Base-by-base conservation (phyloP, 768 basidiomycete genomes). In the Floccularia luteovirens region DNA sequence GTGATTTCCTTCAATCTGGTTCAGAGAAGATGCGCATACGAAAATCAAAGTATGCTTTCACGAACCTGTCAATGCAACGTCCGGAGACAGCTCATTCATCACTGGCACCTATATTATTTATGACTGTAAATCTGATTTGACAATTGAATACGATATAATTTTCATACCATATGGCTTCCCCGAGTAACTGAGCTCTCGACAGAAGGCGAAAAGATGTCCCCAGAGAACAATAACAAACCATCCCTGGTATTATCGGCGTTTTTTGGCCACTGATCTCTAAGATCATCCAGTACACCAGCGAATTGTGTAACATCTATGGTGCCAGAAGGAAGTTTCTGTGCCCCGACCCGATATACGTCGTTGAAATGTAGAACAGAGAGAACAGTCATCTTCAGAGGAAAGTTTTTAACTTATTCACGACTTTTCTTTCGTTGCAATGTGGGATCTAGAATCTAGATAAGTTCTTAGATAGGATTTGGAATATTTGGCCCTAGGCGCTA, bases 281-380 rank as follows among this genome's bases (percentile, higher is more conserved):
- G 62, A 43, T 72, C 66, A 39, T 84, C 67, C 19, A 92, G 59
- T 24, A 85, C 65, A 7, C 77, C 74, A n/a, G 77, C 77, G 58
- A 91, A 93, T 56, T 92, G 89, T 8, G 85, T 80, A 19, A 90
- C 88, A 56, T 88, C 83, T 50, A 93, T 84, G n/a, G 80, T 84
- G 33, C 76, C 77, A 11, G 73, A 67, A 7, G 55, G 60, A 20
- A 82, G 50, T 54, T 84, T 88, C 57, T 91, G 89, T 7, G 81
- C 78, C 3, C 71, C 66, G 24, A 90, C 83, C 17, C 88, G 78
- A 59, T 93, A 94, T 17, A 81, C 84, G 53, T 89, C 86, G 61
- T 88, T 88, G 67, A 79, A 89, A 48, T 88, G 86, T 2, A 80
- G 43, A 39, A 88, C 70, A 4, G 59, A 47, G 11, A 73, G 50